Base-by-base conservation (phyloP, 2,329 filamentous ascomycete genomes). In the Trichoderma simmonsii region DNA sequence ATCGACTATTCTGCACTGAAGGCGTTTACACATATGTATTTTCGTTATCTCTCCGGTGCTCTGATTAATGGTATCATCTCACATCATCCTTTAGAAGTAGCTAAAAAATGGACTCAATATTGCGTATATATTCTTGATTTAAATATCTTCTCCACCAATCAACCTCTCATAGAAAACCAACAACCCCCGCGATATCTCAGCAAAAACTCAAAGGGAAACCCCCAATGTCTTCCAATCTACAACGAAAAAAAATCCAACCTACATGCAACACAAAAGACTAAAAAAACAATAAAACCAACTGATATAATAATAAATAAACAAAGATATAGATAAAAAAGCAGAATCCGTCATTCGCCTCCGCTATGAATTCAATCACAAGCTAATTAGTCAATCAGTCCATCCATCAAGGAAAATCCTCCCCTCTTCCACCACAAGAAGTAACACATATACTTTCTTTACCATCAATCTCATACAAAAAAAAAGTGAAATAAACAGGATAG, bases 311-410 rank as follows among this genome's bases (percentile, higher is more conserved):
- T 59, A 32, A 71, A 67, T 57, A 73, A 63, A 67, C 14, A 61
- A 26, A 30, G 14, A 43, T 59, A 28, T 48, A 34, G 24, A 67
- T 54, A 73, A 72, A 73, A 32, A 72, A 71, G 60, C 32, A 74
- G 73, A 67, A 73, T 72, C 77, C 78, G 74, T 75, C 51, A 54
- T 80, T 80, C 79, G 77, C 78, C 77, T 79, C 77, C 77, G 78
- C 79, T 80, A 81, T 80, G 77, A 77, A 76, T 69, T 72, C 74
- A 73, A 74, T 71, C 60, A 70, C 62, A 72, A 73, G 36, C 28
- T n/a, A 65, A 57, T 34, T 57, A 61, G 32, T 64, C 21, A 56
- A 62, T 36, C 28, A 56, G 30, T 64, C 59, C 60, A 57, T 54
- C 68, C 14, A 24, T 43, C 18, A 34, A 68, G 43, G 15, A 59